These are phyloP conservation scores for Alnus glutinosa DNA, from an alignment of 306 rosid species.

Conservation along the genomic window DNA sequence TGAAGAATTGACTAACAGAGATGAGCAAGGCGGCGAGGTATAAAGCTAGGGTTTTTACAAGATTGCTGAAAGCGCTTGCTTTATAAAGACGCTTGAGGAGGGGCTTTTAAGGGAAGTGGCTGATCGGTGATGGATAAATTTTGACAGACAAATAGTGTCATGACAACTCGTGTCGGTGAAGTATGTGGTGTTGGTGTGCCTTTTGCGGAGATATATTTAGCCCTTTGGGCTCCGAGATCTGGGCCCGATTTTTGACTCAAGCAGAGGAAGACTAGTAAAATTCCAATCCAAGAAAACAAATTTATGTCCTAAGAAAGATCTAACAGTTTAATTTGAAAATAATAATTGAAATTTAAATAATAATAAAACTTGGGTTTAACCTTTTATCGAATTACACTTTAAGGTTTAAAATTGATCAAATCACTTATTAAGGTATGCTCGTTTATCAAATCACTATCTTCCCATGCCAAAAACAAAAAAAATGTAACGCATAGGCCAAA, in stretches of 20 bases:
- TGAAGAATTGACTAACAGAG: background rate
- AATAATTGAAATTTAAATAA: too few relatives aligned
- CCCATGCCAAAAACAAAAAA: too few relatives aligned
- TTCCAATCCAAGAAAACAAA: too few relatives aligned
- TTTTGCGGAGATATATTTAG: background rate
- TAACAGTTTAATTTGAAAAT: too few relatives aligned
- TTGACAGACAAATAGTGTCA: background rate
- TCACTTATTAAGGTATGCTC: too few relatives aligned
- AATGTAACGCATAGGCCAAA: too few relatives aligned
- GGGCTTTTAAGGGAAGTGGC: background rate
- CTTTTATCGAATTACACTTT: too few relatives aligned
- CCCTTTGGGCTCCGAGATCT: background rate
- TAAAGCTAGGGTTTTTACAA: background rate
- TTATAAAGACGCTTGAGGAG: conserved; percentile 2
- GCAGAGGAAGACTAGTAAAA: background rate
- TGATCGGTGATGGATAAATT: background rate
- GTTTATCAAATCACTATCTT: too few relatives aligned
- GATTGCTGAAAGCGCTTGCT: background rate
- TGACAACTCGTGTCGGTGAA: background rate
- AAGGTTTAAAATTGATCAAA: too few relatives aligned
- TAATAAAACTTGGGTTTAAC: too few relatives aligned
- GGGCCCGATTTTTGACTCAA: background rate
- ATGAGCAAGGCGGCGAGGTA: background rate
- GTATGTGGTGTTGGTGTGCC: background rate
- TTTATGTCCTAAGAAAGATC: too few relatives aligned